Base-by-base conservation (phyloP, 768 basidiomycete species). In the Polyporus arcularius region DNA sequence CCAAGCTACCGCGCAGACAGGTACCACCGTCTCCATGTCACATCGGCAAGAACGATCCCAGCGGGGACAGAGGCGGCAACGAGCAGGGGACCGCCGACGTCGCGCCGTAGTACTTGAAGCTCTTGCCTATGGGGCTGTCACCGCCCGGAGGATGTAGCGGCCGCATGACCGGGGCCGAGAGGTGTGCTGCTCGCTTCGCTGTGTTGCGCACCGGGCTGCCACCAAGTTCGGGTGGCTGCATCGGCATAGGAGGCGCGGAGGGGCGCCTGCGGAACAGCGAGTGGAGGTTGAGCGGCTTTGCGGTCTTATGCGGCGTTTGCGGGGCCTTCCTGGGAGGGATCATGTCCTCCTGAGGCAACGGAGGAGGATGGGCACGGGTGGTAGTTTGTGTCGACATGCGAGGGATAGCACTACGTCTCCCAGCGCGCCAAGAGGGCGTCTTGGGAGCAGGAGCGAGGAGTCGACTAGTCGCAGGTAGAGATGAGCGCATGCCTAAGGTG, bases 1-100 rank as follows among this genome's bases (percentile, higher is more conserved):
- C 18, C 18, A 18, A 3, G 30, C 12, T 32, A 10, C 30, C 11
- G 9, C 16, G 32, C 50, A n/a, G 50, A n/a, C 6, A n/a, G 50
- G 50, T 11, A 41, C 30, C 21, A n/a, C 43, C 11, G 35, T 11
- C 35, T 35, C 35, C 35, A 35, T 35, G 38, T 43, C 43, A 62
- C 55, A 62, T 45, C 15, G 46, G 41, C 55, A 62, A 48, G 52
- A 62, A 62, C 6, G 61, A 62, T n/a, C 39, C 61, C 26, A 50
- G 61, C 43, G 45, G 31, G 31, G 2, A 26, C 40, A 12, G 45
- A 12, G 10, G 45, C 28, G 16, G n/a, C 18, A 45, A 32, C 18
- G 51, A 11, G 4, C 54, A 8, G 6, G 28, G 16, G n/a, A 46
- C 55, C 30, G n/a, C 14, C 6, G 4, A 26, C 21, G 21, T 50